Percentiles rank a stretch among this genome's conserved stretches.
Conservation (phyloP, 306 rosid genomes). For the Notholithocarpus densiflorus region DNA sequence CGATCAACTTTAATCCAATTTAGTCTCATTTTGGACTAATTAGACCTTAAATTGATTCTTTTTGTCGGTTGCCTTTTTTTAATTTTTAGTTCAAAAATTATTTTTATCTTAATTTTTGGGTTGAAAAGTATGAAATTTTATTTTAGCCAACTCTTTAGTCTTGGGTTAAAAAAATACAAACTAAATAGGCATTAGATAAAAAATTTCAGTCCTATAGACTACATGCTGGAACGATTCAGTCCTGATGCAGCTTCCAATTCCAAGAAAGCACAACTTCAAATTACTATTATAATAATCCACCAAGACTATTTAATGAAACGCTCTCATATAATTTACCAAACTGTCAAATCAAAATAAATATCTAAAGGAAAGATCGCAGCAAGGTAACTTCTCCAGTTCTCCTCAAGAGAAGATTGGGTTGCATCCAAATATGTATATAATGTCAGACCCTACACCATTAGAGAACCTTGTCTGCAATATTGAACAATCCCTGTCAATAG, state of each 20-base stretch:
- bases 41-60: too few relatives aligned
- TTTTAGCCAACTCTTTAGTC: too few relatives aligned
- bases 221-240: neutral
- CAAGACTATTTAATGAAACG: too few relatives aligned
- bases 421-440: neutral
- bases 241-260: neutral
- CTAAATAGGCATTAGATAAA: too few relatives aligned
- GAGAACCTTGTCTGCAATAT: neutral
- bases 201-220: neutral
- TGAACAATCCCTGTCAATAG: too few relatives aligned
- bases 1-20: too few relatives aligned
- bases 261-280: neutral
- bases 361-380: neutral
- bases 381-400: neutral
- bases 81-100: too few relatives aligned
- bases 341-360: neutral
- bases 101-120: too few relatives aligned
- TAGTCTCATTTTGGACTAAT: too few relatives aligned
- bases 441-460: neutral
- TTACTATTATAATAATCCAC: neutral
- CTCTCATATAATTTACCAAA: neutral
- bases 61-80: fast-evolving
- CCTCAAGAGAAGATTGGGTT: neutral
- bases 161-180: too few relatives aligned
- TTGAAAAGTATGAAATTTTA: too few relatives aligned